Conservation (phyloP, 169 alveolate genomes). For the Perkinsus olseni region DNA sequence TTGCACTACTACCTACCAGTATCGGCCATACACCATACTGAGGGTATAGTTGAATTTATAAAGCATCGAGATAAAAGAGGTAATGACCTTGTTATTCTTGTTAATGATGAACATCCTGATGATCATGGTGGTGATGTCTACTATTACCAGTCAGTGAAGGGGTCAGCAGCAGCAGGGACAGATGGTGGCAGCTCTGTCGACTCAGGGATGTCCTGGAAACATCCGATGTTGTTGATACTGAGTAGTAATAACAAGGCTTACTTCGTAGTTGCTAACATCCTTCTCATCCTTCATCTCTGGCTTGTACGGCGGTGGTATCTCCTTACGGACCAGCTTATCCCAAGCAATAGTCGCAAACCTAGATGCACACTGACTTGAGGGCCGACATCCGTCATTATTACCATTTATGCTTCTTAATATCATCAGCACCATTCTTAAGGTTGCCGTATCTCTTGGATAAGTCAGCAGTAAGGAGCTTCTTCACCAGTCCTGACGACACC, state of each 20-base stretch:
- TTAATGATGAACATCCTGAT: neutral
- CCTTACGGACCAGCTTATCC: neutral
- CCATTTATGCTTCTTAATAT: slow-evolving; percentile 80
- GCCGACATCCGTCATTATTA: slow-evolving; percentile 38
- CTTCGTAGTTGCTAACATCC: slow-evolving; percentile 31
- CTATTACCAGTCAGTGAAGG: slow-evolving; percentile 29
- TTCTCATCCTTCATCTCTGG: slow-evolving; percentile 16
- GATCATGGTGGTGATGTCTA: neutral
- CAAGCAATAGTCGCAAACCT: neutral
- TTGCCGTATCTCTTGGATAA: slow-evolving; percentile 89
- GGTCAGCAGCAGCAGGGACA: slow-evolving; percentile 28
- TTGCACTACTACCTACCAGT: neutral
- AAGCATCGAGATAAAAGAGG: neutral
- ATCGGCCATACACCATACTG: neutral
- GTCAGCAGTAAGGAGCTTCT: slow-evolving; percentile 82
- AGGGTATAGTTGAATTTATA: neutral
- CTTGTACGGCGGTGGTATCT: slow-evolving; percentile 5
- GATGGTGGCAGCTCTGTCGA: slow-evolving; percentile 32
- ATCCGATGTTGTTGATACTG: neutral
- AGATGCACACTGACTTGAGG: slow-evolving; percentile 7
- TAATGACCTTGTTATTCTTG: neutral
- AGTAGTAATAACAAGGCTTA: neutral
- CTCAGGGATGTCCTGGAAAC: slow-evolving; percentile 23
- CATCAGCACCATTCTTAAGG: slow-evolving; percentile 85
- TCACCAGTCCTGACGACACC: slow-evolving; percentile 73